These are phyloP conservation scores for Geosmithia flava DNA, from an alignment of 2,329 filamentous ascomycete genomes.

Conservation along the genomic window DNA sequence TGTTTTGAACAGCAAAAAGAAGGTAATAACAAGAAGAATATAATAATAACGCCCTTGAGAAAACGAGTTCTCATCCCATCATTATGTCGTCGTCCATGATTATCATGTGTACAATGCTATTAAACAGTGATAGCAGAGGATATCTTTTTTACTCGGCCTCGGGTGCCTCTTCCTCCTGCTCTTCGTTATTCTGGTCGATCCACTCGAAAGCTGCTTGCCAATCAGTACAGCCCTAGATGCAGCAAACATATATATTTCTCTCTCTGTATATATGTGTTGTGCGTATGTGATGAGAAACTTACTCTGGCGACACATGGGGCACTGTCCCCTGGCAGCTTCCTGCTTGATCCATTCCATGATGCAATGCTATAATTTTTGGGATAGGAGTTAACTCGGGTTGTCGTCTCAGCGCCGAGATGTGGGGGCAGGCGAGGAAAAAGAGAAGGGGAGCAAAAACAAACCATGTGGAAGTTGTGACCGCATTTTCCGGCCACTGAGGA, in stretches of 20 bases:
- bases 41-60: too few relatives aligned
- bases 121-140: too few relatives aligned
- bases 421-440: too few relatives aligned
- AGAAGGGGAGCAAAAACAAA: too few relatives aligned
- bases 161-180: neutral
- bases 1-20: too few relatives aligned
- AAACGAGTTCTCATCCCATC: too few relatives aligned
- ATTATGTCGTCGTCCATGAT: too few relatives aligned
- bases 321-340: slow-evolving; percentile 84
- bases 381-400: neutral
- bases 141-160: neutral
- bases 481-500: slow-evolving; percentile 81
- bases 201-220: slow-evolving; percentile 24
- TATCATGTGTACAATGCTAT: too few relatives aligned
- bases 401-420: neutral
- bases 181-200: slow-evolving; percentile 21
- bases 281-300: slow-evolving; percentile 14
- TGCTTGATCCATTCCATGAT: slow-evolving; percentile 94
- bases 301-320: slow-evolving; percentile 97
- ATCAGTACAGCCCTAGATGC: too few relatives aligned
- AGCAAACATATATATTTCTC: too few relatives aligned
- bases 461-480: slow-evolving; percentile 97
- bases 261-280: too few relatives aligned
- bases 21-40: too few relatives aligned
- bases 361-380: slow-evolving; percentile 56